Evolutionary conservation across 352 stramenopile genomes (phyloP).

Genomic region (Phytophthora colocasiae): DNA sequence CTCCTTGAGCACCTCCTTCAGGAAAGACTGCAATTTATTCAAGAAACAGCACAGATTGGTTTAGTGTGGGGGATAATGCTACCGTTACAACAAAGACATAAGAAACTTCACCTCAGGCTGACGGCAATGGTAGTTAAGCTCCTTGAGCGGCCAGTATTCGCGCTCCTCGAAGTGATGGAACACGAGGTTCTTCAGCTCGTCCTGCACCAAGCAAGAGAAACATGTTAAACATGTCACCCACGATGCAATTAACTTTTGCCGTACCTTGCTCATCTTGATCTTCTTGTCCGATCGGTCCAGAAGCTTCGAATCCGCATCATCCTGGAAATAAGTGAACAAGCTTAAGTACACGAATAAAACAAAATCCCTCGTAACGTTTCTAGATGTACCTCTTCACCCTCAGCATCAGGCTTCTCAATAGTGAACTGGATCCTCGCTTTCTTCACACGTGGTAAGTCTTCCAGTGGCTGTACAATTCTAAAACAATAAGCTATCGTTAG

Average conservation of each 20-base stretch:
- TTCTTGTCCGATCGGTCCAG: slow-evolving; percentile 84
- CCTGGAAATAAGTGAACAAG: slow-evolving; percentile 32
- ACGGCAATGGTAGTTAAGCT: slow-evolving; percentile 89
- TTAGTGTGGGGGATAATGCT: too few relatives aligned
- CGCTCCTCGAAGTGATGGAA: slow-evolving; percentile 90
- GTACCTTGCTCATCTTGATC: slow-evolving; percentile 91
- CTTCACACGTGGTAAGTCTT: slow-evolving; percentile 80
- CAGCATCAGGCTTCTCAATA: slow-evolving; percentile 77
- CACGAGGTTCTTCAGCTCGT: slow-evolving; percentile 89
- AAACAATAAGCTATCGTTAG: slow-evolving; percentile 2
- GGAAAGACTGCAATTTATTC: slow-evolving; percentile 63
- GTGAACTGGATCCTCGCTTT: slow-evolving; percentile 85
- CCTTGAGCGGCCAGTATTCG: slow-evolving; percentile 90
- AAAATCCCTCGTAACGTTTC: neutral
- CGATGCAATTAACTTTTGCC: neutral
- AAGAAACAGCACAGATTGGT: neutral
- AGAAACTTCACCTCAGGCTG: slow-evolving; percentile 74
- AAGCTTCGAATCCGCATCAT: slow-evolving; percentile 61
- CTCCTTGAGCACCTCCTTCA: slow-evolving; percentile 90
- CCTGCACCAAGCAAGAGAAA: slow-evolving; percentile 37
- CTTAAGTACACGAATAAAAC: slow-evolving; percentile 1
- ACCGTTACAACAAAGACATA: neutral
- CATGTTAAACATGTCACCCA: neutral
- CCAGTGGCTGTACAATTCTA: slow-evolving; percentile 79
- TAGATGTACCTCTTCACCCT: slow-evolving; percentile 66